Base-by-base conservation (phyloP, 164 flowering plant species). In the Amborella trichopoda region DNA sequence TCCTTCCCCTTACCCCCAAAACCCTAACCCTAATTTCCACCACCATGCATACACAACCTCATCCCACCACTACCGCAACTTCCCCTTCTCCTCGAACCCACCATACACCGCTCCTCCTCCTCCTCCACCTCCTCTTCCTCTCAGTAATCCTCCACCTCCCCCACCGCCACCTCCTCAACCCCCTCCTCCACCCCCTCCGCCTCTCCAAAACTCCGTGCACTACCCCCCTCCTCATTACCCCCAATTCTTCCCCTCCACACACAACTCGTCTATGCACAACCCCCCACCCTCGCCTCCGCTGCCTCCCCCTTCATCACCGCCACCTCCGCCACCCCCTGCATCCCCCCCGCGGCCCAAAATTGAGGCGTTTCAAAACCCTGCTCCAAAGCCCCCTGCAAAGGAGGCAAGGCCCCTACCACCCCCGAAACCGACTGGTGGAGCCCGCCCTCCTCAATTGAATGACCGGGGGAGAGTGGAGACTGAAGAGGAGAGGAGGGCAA, bases 401-500 rank as follows among this genome's bases (percentile, higher is more conserved):
- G 55, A 10, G 28, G 23, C 23, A 3, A 2, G 6, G 16, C 38
- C 30, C 2, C 33, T 19, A 5, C 64, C 19, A 11, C 24, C 34
- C 6, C 50, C 64, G 1, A 70, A 70, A 68, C n/a, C n/a, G n/a
- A n/a, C n/a, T n/a, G n/a, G n/a, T n/a, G n/a, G n/a, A n/a, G n/a
- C n/a, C n/a, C 77, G 72, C 10, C 67, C 66, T 40, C 11, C 43
- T 25, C 10, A 19, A n/a, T 22, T 16, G 41, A 38, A 38, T 8
- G 37, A 21, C 4, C 28, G 54, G 2, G 80, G 79, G 37, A 72
- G 89, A 59, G 72, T 70, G 53, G 96, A 87, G 77, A 81, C 95
- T 0, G 99, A 91, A 53, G 99, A 91, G 32, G 94, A 91, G 61
- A 76, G 94, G 66, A 70, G 81, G 62, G 27, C 74, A 55, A 61